Conservation (phyloP, 2,329 filamentous ascomycete genomes). For the Myrmaecium sp. region DNA sequence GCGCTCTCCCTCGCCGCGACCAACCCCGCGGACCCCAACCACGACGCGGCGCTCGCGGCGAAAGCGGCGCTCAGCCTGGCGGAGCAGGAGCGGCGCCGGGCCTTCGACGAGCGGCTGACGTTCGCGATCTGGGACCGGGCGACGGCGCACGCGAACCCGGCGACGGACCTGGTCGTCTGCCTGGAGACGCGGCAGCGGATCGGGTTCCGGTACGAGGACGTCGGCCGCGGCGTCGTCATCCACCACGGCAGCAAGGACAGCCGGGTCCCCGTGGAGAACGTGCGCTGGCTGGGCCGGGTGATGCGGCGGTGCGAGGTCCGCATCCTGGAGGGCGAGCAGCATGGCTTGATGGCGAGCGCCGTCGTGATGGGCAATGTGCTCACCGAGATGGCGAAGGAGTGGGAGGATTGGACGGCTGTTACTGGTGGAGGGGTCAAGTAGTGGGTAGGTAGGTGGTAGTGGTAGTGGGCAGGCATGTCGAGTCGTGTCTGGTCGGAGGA, state of each 20-base stretch:
- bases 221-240: constrained; percentile 78
- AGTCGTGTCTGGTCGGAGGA: too few relatives aligned
- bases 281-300: constrained; percentile 81
- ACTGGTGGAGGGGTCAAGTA: constrained; percentile 1
- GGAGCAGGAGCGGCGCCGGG: constrained; percentile 54
- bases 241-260: constrained; percentile 86
- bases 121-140: constrained; percentile 90
- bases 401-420: constrained; percentile 33
- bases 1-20: constrained; percentile 13
- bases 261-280: constrained; percentile 85
- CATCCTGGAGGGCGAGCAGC: constrained; percentile 78
- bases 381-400: constrained; percentile 85
- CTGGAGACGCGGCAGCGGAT: constrained; percentile 81
- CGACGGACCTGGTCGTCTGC: constrained; percentile 82
- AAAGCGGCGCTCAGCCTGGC: constrained; percentile 42
- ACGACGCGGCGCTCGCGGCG: constrained; percentile 13
- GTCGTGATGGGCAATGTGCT: constrained; percentile 86
- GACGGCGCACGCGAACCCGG: constrained; percentile 80
- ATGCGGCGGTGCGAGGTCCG: constrained; percentile 90
- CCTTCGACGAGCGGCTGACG: constrained; percentile 73
- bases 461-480: too few relatives aligned
- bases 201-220: constrained; percentile 93
- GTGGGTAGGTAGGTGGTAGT: too few relatives aligned
- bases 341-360: constrained; percentile 90
- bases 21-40: constrained; percentile 14